Conservation (phyloP, 2,329 filamentous ascomycete species). For the Setomelanomma holmii region DNA sequence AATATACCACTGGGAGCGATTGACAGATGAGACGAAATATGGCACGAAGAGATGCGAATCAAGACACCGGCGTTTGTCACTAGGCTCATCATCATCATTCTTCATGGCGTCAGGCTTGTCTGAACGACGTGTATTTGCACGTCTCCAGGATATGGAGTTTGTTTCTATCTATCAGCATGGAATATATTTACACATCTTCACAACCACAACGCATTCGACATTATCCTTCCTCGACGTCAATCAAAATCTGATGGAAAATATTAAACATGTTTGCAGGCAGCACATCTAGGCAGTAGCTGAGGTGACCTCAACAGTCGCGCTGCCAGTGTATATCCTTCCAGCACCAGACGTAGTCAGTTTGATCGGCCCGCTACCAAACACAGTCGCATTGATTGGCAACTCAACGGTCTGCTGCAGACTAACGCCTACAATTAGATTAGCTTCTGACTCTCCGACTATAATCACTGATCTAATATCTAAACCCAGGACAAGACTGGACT, state of each 20-base stretch:
- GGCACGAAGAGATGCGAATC: conserved; percentile 4
- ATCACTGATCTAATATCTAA: too few species aligned
- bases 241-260: too few species aligned
- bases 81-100: conserved; percentile 14
- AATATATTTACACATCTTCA: neutral
- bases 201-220: too few species aligned
- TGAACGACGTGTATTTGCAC: conserved; percentile 1
- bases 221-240: too few species aligned
- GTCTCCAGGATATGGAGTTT: neutral
- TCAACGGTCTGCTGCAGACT: conserved; percentile 15
- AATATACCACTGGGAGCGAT: neutral
- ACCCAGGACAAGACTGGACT: too few species aligned
- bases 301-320: conserved; percentile 12
- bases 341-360: neutral
- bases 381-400: conserved; percentile 9
- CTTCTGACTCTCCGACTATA: neutral
- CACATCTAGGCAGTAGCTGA: conserved; percentile 12
- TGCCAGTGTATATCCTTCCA: conserved; percentile 4
- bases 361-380: conserved; percentile 15
- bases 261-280: too few species aligned
- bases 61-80: conserved; percentile 15
- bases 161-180: neutral
- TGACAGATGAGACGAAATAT: neutral
- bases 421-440: conserved; percentile 8
- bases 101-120: conserved; percentile 17